Conservation (phyloP, 257 asterid species). For the Dorcoceras hygrometricum region DNA sequence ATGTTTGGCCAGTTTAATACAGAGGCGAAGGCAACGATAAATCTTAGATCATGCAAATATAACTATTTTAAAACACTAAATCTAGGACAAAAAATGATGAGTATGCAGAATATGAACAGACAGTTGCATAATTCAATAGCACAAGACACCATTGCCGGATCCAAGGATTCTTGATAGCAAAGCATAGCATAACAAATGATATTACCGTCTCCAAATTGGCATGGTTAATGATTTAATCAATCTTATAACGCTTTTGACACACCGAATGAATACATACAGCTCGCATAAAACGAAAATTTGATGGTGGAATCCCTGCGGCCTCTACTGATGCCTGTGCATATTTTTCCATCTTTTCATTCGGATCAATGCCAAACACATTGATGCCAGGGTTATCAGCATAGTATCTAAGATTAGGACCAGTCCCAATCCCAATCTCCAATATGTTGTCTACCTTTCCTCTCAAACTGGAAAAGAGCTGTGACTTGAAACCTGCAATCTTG, state of each 20-base stretch:
- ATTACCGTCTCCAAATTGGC: no score
- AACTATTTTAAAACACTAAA: no score
- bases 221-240: no score
- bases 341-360: constrained; percentile 78
- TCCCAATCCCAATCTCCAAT: constrained; percentile 85
- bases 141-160: not conserved
- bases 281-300: constrained; percentile 63
- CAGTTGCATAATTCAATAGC: not conserved
- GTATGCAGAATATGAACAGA: no score
- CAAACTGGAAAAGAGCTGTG: constrained; percentile 57
- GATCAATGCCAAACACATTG: constrained; percentile 70
- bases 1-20: not conserved
- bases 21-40: not conserved
- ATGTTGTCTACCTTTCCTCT: constrained; percentile 57
- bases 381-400: constrained; percentile 50
- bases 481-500: constrained; percentile 79
- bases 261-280: constrained; percentile 45
- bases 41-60: not conserved
- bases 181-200: no score
- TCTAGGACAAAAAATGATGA: no score
- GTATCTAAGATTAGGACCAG: constrained; percentile 85
- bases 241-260: not conserved
- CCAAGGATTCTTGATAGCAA: no score
- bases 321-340: constrained; percentile 71
- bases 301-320: constrained; percentile 53